These are phyloP conservation scores for Pyrenophora seminiperda DNA, from an alignment of 2,329 filamentous ascomycete genomes.

Conservation along the genomic window DNA sequence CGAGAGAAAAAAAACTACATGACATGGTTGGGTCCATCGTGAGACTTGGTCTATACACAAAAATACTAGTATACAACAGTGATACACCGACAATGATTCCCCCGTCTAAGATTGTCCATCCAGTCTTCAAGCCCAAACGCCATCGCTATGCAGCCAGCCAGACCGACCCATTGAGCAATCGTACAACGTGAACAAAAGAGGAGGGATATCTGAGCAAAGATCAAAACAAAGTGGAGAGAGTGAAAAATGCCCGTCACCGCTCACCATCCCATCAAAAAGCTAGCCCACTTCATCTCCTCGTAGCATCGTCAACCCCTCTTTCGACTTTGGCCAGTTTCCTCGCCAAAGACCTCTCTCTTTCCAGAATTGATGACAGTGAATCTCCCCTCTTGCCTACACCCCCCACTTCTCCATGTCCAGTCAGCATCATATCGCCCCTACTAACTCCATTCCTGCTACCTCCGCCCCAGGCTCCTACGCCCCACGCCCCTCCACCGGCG, in stretches of 20 bases:
- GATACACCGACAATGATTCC: background rate
- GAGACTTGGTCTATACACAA: too few species aligned
- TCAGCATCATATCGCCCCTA: conserved; percentile 22
- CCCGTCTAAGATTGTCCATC: conserved; percentile 3
- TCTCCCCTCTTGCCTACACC: conserved; percentile 29
- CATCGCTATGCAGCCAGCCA: conserved; percentile 30
- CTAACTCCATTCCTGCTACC: conserved; percentile 32
- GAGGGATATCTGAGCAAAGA: conserved; percentile 33
- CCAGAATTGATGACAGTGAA: conserved; percentile 32
- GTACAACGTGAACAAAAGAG: conserved; percentile 16
- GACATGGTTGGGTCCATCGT: too few species aligned
- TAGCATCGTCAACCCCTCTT: conserved; percentile 28
- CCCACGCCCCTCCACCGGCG: conserved; percentile 24
- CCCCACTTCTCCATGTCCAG: conserved; percentile 20
- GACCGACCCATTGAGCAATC: background rate
- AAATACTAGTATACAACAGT: conserved; percentile 8
- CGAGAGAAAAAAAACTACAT: too few species aligned
- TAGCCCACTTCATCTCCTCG: conserved; percentile 11
- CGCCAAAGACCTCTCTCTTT: conserved; percentile 35
- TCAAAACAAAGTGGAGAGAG: conserved; percentile 6
- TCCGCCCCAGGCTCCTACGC: conserved; percentile 38
- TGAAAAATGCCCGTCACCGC: background rate
- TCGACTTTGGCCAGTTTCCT: conserved; percentile 37
- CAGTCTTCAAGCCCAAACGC: conserved; percentile 16
- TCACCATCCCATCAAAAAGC: conserved; percentile 3